Evolutionary conservation across 2,329 filamentous ascomycete species (phyloP).

Genomic region (Gliomastix tumulicola): DNA sequence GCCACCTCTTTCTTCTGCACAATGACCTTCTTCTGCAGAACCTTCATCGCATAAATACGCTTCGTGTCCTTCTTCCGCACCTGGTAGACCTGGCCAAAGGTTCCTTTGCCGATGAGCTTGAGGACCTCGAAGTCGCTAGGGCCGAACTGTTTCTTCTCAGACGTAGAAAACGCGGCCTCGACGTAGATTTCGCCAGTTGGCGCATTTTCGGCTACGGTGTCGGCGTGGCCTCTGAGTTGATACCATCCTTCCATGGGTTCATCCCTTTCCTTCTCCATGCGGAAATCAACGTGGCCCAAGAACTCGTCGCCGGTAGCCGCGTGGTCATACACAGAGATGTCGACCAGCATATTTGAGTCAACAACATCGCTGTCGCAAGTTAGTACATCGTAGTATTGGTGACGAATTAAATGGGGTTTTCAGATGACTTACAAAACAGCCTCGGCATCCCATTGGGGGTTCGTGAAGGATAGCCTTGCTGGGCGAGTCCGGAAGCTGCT

Average conservation of each 20-base stretch:
- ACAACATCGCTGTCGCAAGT: slow-evolving; percentile 87
- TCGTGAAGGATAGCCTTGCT: slow-evolving; percentile 55
- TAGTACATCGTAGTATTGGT: too few species aligned
- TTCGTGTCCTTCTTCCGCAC: slow-evolving; percentile 95
- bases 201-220: slow-evolving; percentile 63
- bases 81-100: slow-evolving; percentile 97
- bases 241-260: slow-evolving; percentile 80
- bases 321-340: slow-evolving; percentile 89
- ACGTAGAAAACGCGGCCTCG: slow-evolving; percentile 76
- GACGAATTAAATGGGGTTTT: not conserved
- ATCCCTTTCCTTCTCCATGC: slow-evolving; percentile 59
- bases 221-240: slow-evolving; percentile 66
- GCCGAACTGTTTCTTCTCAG: slow-evolving; percentile 85
- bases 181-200: slow-evolving; percentile 85
- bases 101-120: slow-evolving; percentile 95
- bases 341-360: slow-evolving; percentile 81
- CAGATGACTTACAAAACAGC: slow-evolving; percentile 73
- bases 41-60: slow-evolving; percentile 98
- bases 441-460: slow-evolving; percentile 93
- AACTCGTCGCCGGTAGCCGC: slow-evolving; percentile 78
- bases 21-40: slow-evolving; percentile 98
- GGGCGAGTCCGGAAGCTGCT: slow-evolving; percentile 50
- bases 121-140: slow-evolving; percentile 94
- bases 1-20: slow-evolving; percentile 99
- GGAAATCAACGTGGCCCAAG: slow-evolving; percentile 81